These are phyloP conservation scores for Aspergillus pseudotamarii DNA, from an alignment of 2,329 filamentous ascomycete genomes.

Conservation along the genomic window DNA sequence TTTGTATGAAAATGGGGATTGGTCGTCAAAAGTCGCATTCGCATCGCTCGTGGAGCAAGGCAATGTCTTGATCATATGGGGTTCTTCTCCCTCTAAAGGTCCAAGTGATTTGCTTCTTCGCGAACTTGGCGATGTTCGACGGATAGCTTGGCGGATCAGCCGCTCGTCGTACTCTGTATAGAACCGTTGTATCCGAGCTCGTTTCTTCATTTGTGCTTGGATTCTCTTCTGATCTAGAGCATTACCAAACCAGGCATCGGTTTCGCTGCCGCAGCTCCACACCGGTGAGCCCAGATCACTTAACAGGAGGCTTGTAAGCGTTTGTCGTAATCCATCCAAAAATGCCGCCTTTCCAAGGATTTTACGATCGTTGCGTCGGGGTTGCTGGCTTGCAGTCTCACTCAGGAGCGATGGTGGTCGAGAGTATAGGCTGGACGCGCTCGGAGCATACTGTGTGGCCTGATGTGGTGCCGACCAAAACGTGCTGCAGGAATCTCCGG, in stretches of 20 bases:
- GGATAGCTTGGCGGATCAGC: slow-evolving; percentile 27
- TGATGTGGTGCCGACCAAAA: slow-evolving; percentile 90
- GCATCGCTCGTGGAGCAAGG: not conserved
- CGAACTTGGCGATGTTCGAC: slow-evolving; percentile 24
- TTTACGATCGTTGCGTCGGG: slow-evolving; percentile 39
- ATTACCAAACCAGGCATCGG: slow-evolving; percentile 77
- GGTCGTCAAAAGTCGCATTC: slow-evolving; percentile 22
- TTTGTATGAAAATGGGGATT: slow-evolving; percentile 70
- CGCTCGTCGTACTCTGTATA: slow-evolving; percentile 40
- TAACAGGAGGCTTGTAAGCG: slow-evolving; percentile 78
- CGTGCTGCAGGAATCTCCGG: slow-evolving; percentile 74
- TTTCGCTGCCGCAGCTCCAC: slow-evolving; percentile 88
- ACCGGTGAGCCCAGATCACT: slow-evolving; percentile 88
- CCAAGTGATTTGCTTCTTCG: slow-evolving; percentile 41
- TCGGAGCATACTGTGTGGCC: slow-evolving; percentile 64
- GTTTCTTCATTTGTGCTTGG: slow-evolving; percentile 42
- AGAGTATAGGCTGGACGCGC: slow-evolving; percentile 59
- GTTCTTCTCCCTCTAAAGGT: slow-evolving; percentile 18
- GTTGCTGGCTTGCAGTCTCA: slow-evolving; percentile 36
- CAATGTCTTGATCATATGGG: not conserved
- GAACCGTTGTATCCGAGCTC: slow-evolving; percentile 42
- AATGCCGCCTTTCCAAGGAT: slow-evolving; percentile 76
- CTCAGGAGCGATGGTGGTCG: slow-evolving; percentile 47
- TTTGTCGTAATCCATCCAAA: slow-evolving; percentile 74
- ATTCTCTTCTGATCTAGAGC: slow-evolving; percentile 54